Conservation (phyloP, 2,329 filamentous ascomycete genomes). For the Fusarium sterilihyphosum region DNA sequence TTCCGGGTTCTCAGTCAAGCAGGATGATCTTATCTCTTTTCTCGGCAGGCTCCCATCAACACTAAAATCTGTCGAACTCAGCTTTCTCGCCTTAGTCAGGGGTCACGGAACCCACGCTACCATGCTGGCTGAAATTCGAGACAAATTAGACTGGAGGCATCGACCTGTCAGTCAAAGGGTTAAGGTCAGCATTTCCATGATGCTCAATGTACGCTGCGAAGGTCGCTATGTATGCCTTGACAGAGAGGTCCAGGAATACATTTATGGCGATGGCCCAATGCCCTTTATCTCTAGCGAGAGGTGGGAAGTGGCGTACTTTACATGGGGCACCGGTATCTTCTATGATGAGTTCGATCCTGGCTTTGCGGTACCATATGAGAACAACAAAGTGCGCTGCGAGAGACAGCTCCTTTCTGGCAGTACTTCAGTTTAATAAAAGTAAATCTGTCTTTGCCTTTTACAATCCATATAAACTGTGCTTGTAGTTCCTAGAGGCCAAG, state of each 20-base stretch:
- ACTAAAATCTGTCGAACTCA: background rate
- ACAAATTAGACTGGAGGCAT: conserved; percentile 5
- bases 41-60: background rate
- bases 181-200: background rate
- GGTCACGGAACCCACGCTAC: background rate
- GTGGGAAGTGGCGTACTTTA: background rate
- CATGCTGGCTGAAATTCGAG: background rate
- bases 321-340: background rate
- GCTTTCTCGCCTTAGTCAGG: background rate
- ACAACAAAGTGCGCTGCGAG: too few relatives aligned
- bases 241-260: conserved; percentile 2
- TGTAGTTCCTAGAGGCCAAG: background rate
- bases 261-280: background rate
- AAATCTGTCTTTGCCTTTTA: background rate
- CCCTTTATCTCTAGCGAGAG: too few relatives aligned
- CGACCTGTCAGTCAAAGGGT: background rate
- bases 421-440: too few relatives aligned
- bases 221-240: background rate
- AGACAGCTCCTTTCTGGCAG: too few relatives aligned
- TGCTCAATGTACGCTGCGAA: background rate
- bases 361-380: background rate
- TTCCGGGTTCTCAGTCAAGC: background rate
- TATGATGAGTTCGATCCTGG: background rate
- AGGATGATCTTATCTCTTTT: conserved; percentile 3
- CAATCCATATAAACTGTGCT: background rate